phyloP scores from a whole-genome alignment of 345 rosid species.

The Microcos paniculata region DNA sequence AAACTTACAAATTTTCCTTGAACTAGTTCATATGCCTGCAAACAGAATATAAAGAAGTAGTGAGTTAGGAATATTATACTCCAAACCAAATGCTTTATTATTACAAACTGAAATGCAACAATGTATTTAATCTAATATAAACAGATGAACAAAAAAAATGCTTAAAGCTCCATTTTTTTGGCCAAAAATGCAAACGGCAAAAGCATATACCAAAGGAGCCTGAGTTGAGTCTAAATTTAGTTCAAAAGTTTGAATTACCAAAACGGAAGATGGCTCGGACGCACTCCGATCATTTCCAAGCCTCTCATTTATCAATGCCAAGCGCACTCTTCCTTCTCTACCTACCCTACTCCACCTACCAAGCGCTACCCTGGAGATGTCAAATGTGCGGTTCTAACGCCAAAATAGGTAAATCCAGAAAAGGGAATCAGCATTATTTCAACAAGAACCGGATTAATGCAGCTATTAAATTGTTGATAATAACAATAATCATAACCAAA shows the following conservation, averaged over 20 bases:
- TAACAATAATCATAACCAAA: not conserved
- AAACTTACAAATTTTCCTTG: constrained; percentile 84
- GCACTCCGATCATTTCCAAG: constrained; percentile 37
- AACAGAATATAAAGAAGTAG: constrained; percentile 17
- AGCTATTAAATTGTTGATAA: constrained; percentile 15
- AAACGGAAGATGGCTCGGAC: constrained; percentile 45
- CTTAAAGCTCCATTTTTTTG: too few relatives aligned
- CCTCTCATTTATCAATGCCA: constrained; percentile 80
- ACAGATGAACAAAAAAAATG: too few relatives aligned
- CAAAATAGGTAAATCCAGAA: not conserved
- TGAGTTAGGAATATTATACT: not conserved
- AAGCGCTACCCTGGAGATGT: constrained; percentile 29
- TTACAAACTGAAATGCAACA: not conserved
- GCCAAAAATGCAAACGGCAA: too few relatives aligned
- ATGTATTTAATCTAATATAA: not conserved
- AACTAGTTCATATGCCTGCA: constrained; percentile 90
- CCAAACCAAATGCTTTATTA: not conserved
- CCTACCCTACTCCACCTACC: constrained; percentile 21
- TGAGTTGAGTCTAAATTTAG: too few relatives aligned
- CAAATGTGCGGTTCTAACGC: constrained; percentile 43
- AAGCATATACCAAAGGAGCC: too few relatives aligned
- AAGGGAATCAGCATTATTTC: not conserved
- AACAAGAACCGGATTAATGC: not conserved
- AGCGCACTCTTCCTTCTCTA: constrained; percentile 29
- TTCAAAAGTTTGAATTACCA: constrained; percentile 40